Percentiles rank a stretch among this genome's conserved stretches.
Conservation (phyloP, 305 asterid genomes). For the Coffea humblotiana region DNA sequence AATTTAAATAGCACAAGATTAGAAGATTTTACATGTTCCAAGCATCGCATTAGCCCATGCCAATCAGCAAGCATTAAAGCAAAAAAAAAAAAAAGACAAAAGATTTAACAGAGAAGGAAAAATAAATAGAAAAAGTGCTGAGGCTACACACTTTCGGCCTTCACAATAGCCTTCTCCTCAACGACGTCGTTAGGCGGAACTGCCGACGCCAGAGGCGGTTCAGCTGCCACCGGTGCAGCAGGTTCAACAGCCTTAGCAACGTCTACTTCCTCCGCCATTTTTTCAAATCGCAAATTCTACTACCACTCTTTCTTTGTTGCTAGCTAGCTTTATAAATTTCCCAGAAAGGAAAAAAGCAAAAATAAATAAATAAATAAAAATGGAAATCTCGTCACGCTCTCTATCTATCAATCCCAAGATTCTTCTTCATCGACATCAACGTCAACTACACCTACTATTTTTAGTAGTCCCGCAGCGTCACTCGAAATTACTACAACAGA, state of each 20-base stretch:
- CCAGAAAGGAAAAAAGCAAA: not conserved
- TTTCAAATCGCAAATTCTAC: not conserved
- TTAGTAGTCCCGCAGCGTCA: not conserved
- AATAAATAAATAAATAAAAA: not conserved
- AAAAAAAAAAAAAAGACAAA: no score
- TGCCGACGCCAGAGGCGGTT: constrained; percentile 23
- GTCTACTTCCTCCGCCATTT: constrained; percentile 21
- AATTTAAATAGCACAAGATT: not conserved
- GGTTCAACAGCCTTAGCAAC: not conserved
- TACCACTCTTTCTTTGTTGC: no score
- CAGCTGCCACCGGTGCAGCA: constrained; percentile 3
- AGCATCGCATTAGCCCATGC: not conserved
- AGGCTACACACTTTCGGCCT: constrained; percentile 10
- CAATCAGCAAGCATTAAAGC: not conserved
- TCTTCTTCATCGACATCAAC: not conserved
- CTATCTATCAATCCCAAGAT: no score
- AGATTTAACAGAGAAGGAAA: no score
- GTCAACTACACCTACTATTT: not conserved
- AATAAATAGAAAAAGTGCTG: not conserved
- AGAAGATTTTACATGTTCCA: not conserved
- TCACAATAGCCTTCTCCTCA: constrained; percentile 27
- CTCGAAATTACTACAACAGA: not conserved
- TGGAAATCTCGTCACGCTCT: not conserved
- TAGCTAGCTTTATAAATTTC: not conserved
- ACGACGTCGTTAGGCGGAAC: constrained; percentile 13